Base-by-base conservation (phyloP, 2,329 filamentous ascomycete genomes). In the Exophiala aquamarina region DNA sequence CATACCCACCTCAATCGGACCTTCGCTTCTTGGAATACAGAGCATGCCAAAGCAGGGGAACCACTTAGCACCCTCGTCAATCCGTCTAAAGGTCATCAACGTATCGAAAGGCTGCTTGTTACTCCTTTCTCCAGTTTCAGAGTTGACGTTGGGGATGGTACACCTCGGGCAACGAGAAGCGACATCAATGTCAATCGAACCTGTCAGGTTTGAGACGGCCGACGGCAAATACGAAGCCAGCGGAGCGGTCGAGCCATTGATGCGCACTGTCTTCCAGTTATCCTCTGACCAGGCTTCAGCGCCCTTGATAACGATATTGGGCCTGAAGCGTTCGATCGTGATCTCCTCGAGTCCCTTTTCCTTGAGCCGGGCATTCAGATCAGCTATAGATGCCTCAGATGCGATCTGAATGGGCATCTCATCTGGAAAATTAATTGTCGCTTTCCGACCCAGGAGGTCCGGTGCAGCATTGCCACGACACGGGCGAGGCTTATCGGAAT, bases 11-110 rank as follows among this genome's bases (percentile, higher is more conserved):
- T 71, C 70, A 9, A 85, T 60, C 37, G 67, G 61, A 0, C 78
- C 79, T 52, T 82, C 76, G 34, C 67, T 70, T 50, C 75, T 70
- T 13, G 82, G 81, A 42, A 78, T 77, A 61, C 79, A 77, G 58
- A 84, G 61, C 82, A 85, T 84, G 1, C 82, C 82, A 69, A 84
- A 84, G 56, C 81, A 83, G 33, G 82, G 82, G 66, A 84, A 84
- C 54, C 70, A 84, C 64, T 73, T 83, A 19, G 79, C 72, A 0
- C 81, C 81, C 57, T 75, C 67, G 59, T 84, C 81, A 4, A 84
- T 70, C 20, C 80, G 63, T 7, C 81, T 66, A 63, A 81, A 84
- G 57, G 76, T 77, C 71, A 82, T 78, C 44, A 84, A 62, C 50
- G 73, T 75, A 57, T 82, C 73, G 81, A 81, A 84, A 5, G 81